Conservation (phyloP, 1,284 basidiomycete species). For the Malassezia caprae region DNA sequence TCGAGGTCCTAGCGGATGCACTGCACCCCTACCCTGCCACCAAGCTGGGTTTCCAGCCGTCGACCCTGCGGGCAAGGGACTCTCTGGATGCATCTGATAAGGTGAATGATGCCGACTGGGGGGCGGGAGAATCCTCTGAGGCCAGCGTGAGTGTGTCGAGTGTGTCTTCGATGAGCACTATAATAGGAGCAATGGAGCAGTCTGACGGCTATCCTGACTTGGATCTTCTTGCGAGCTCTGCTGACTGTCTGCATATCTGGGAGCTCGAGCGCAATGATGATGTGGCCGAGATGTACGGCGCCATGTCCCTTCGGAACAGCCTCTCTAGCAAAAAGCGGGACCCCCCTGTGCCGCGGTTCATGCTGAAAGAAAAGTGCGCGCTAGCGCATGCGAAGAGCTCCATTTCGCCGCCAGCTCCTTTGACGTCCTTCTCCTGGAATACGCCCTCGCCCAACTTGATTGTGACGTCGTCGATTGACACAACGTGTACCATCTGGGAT, state of each 20-base stretch:
- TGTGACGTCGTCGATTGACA: conserved; percentile 56
- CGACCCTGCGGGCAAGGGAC: conserved; percentile 16
- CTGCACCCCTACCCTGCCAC: conserved; percentile 46
- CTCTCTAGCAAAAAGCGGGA: conserved; percentile 14
- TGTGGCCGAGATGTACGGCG: conserved; percentile 19
- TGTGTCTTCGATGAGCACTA: neutral
- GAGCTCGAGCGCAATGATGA: conserved; percentile 30
- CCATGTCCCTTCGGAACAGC: conserved; percentile 21
- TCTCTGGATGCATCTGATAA: neutral
- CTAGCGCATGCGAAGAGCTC: conserved; percentile 41
- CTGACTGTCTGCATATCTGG: conserved; percentile 46
- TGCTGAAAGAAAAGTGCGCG: conserved; percentile 42
- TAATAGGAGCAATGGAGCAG: neutral
- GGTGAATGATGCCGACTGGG: neutral
- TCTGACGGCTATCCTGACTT: conserved; percentile 30
- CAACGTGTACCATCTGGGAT: conserved; percentile 61
- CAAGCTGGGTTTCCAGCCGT: conserved; percentile 43
- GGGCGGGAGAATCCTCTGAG: neutral
- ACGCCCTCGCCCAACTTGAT: conserved; percentile 46
- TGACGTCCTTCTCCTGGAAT: conserved; percentile 48
- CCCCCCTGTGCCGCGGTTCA: conserved; percentile 21
- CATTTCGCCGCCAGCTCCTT: conserved; percentile 40
- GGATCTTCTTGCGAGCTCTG: conserved; percentile 43
- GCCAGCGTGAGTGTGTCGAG: neutral
- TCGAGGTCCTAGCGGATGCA: conserved; percentile 37